These are phyloP conservation scores for Apiospora sp. DNA, from an alignment of 2,329 filamentous ascomycete species.

Conservation along the genomic window DNA sequence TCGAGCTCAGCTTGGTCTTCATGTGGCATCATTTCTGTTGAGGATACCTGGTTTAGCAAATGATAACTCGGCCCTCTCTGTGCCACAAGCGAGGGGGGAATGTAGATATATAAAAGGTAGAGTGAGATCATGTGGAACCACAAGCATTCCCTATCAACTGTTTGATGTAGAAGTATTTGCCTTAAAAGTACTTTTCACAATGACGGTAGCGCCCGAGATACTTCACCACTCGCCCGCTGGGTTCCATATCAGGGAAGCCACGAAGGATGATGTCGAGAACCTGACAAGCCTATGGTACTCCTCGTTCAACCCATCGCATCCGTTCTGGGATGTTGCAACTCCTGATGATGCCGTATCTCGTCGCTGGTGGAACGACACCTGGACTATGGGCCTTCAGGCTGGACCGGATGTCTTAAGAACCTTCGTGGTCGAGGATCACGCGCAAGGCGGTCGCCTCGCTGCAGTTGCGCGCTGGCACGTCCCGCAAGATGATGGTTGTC, in stretches of 20 bases:
- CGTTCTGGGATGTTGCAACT: conserved; percentile 26
- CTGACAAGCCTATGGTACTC: conserved; percentile 30
- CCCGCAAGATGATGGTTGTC: conserved; percentile 28
- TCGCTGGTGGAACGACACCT: conserved; percentile 28
- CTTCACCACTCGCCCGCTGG: conserved; percentile 24
- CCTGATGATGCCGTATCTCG: conserved; percentile 27
- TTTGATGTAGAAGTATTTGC: background rate
- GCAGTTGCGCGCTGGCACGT: conserved; percentile 29
- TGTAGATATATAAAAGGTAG: background rate
- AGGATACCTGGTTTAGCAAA: background rate
- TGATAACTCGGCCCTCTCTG: background rate
- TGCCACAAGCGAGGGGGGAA: background rate
- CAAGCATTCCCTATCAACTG: background rate
- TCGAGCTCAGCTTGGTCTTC: background rate
- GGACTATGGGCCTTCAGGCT: conserved; percentile 28
- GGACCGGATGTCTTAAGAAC: conserved; percentile 27
- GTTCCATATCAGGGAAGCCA: conserved; percentile 28
- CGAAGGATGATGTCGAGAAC: conserved; percentile 24
- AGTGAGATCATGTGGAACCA: background rate
- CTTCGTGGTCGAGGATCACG: conserved; percentile 30
- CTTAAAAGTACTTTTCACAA: background rate
- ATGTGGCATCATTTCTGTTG: background rate
- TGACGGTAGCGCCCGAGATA: background rate
- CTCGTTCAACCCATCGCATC: conserved; percentile 28
- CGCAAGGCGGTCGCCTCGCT: conserved; percentile 23